Percentiles rank a stretch among this genome's conserved stretches.
Conservation (phyloP, 176 grass and related monocot species). For the Paspalum notatum region DNA sequence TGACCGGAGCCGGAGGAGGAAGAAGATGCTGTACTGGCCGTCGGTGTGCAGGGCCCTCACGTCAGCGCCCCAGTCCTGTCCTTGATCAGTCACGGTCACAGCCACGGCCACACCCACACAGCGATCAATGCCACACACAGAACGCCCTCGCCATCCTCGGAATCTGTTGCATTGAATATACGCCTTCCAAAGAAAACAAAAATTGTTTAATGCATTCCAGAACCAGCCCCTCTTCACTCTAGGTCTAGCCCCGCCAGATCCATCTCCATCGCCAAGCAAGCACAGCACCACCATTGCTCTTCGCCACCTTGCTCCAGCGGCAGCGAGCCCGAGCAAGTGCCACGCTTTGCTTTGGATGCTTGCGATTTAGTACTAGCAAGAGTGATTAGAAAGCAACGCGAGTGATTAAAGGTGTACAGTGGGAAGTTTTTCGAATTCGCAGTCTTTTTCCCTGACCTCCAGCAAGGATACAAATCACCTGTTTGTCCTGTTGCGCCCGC, state of each 20-base stretch:
- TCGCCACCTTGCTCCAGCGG: too few relatives aligned
- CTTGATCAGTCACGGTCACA: too few relatives aligned
- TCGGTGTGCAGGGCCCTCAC: too few relatives aligned
- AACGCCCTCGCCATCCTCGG: constrained; percentile 37
- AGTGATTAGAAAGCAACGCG: constrained; percentile 16
- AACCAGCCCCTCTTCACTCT: not conserved
- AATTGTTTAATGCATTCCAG: constrained; percentile 12
- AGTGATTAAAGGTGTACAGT: not conserved
- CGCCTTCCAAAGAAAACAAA: not conserved
- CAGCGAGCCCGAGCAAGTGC: not conserved
- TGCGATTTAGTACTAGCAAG: not conserved
- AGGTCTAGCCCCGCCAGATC: constrained; percentile 8
- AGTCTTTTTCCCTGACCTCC: constrained; percentile 18
- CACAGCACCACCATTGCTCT: not conserved
- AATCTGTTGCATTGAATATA: constrained; percentile 58
- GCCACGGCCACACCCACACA: too few relatives aligned
- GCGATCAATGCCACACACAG: constrained; percentile 10
- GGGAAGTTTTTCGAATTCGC: constrained; percentile 36
- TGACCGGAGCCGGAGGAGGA: too few relatives aligned
- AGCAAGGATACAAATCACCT: constrained; percentile 39
- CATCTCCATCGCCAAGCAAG: not conserved
- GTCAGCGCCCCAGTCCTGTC: too few relatives aligned
- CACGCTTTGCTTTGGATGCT: not conserved
- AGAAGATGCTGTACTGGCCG: too few relatives aligned
- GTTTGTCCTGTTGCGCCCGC: constrained; percentile 47